Evolutionary conservation across 495 filamentous ascomycete genomes (phyloP), one percentile per base, ranked within the genome.

Genomic region (Podospora comata): DNA sequence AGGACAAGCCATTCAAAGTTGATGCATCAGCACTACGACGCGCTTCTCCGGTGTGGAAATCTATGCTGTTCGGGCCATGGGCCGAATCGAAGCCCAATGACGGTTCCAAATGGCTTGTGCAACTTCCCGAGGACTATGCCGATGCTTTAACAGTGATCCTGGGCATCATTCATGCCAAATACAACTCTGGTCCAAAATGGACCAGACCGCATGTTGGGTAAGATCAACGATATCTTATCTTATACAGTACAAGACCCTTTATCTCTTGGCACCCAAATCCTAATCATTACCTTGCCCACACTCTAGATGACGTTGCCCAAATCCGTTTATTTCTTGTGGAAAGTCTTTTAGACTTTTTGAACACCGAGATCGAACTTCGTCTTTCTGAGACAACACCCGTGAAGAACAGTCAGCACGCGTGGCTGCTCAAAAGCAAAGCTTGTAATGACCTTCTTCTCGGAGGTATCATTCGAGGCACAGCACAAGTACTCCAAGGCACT

Each of bases 101-200:
- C 9, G 39, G 60, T 18, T 32, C 23, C 23, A 69, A 73, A 6
- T 76, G 75, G 73, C 60, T 75, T 6, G 69, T 75, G 0, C 67
- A 69, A 16, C 71, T 79, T 4, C 77, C 74, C 1, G 77, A 79
- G 0, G 77, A 79, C 20, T 63, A 77, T n/a, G 58, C 68, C 34
- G 26, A 28, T 6, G 59, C 23, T 7, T 26, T 27, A 4, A 27
- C 26, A 9, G 59, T 61, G 23, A 4, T 61, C 3, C 13, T 58
- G 19, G 56, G 19, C 16, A 58, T 7, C 56, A 58, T 20, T 27
- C 56, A 58, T 18, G 20, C 20, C 20, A 23, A 23, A 23, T 23
- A 23, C 20, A 23, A 23, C 20, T 23, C 20, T 23, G 20, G 20
- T 23, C 20, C 1, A 23, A 23, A 23, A 23, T 23, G 20, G 20